These are phyloP conservation scores for Lentinula raphanica DNA, from an alignment of 768 basidiomycete species.

Conservation along the genomic window DNA sequence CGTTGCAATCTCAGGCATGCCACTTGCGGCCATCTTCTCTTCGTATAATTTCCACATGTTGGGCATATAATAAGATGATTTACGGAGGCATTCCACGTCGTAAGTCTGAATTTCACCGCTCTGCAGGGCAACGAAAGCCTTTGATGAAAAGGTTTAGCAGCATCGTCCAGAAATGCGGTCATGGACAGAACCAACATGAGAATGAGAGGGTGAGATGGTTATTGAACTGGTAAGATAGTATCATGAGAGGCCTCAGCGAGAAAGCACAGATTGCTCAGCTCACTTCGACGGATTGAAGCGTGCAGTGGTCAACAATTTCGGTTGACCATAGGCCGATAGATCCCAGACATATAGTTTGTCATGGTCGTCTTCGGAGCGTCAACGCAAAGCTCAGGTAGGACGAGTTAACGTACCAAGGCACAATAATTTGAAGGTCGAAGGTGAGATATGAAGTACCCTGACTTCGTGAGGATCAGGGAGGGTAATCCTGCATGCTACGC, in stretches of 20 bases:
- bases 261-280: slow-evolving; percentile 7
- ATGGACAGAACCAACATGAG: slow-evolving; percentile 47
- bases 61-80: slow-evolving; percentile 63
- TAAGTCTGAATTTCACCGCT: slow-evolving; percentile 66
- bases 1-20: slow-evolving; percentile 29
- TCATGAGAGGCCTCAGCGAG: slow-evolving; percentile 1
- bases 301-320: slow-evolving; percentile 45
- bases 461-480: slow-evolving; percentile 41
- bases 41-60: slow-evolving; percentile 76
- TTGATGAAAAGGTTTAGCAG: neutral
- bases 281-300: slow-evolving; percentile 47
- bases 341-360: slow-evolving; percentile 60
- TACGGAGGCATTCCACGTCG: slow-evolving; percentile 63
- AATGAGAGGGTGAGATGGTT: slow-evolving; percentile 61
- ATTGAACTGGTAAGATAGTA: slow-evolving; percentile 43
- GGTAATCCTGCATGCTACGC: slow-evolving; percentile 48
- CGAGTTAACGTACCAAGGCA: slow-evolving; percentile 48
- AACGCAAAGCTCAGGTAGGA: neutral
- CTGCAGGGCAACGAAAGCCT: slow-evolving; percentile 45
- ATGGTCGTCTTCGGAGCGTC: slow-evolving; percentile 37
- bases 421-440: slow-evolving; percentile 47
- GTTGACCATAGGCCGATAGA: slow-evolving; percentile 44
- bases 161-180: neutral
- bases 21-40: slow-evolving; percentile 42
- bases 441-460: slow-evolving; percentile 60